Evolutionary conservation across 2,329 filamentous ascomycete species (phyloP).

Genomic region (Thelonectria olida): DNA sequence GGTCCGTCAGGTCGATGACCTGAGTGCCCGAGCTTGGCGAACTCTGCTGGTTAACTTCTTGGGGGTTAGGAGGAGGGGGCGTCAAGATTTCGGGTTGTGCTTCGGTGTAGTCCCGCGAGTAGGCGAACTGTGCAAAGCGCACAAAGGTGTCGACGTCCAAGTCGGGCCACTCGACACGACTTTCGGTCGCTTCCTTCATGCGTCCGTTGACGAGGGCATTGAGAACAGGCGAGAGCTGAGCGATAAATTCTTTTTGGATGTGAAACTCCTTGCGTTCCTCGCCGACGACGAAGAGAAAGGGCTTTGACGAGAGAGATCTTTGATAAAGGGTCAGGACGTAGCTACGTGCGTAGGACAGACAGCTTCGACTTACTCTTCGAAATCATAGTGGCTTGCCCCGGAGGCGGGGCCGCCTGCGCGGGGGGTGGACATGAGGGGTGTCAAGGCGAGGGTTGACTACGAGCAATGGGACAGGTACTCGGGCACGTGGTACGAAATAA

Average conservation of each 20-base stretch:
- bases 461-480: too few relatives aligned
- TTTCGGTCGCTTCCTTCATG: slow-evolving; percentile 38
- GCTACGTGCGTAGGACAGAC: background rate
- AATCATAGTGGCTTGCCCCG: slow-evolving; percentile 9
- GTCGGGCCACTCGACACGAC: slow-evolving; percentile 37
- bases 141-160: slow-evolving; percentile 40
- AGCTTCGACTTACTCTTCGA: slow-evolving; percentile 30
- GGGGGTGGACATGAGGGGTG: slow-evolving; percentile 22
- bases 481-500: too few relatives aligned
- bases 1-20: slow-evolving; percentile 6
- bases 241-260: slow-evolving; percentile 36
- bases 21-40: background rate
- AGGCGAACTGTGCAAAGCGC: slow-evolving; percentile 38
- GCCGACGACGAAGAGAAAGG: slow-evolving; percentile 38
- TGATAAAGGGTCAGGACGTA: background rate
- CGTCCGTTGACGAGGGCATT: slow-evolving; percentile 36
- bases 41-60: background rate
- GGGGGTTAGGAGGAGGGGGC: background rate
- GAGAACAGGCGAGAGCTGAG: slow-evolving; percentile 31
- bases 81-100: slow-evolving; percentile 24
- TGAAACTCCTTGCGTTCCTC: slow-evolving; percentile 35
- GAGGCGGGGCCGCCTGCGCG: slow-evolving; percentile 7
- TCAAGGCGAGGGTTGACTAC: too few relatives aligned
- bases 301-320: slow-evolving; percentile 36
- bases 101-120: slow-evolving; percentile 35